Evolutionary conservation across 208 protist species (phyloP), one percentile per base, ranked within the genome.

Genomic region (Leishmania martiniquensis): DNA sequence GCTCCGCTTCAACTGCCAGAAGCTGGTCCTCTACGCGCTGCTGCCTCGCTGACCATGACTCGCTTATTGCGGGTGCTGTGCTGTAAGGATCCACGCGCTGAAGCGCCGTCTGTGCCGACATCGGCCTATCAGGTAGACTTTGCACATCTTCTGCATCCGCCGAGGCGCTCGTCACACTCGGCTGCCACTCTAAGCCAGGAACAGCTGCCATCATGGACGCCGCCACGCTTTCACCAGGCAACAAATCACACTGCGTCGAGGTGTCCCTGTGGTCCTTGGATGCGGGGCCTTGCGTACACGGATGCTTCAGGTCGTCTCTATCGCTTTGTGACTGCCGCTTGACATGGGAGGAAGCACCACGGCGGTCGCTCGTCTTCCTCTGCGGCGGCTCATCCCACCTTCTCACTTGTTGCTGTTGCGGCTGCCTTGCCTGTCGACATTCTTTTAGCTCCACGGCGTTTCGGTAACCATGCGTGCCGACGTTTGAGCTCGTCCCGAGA

Each of bases 1-100:
- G 75, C n/a, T 77, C 72, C 67, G 70, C 57, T 22, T 84, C 81
- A 39, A 78, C 47, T 32, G 51, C 71, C 5, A 79, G 59, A 2
- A 91, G 83, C 42, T 78, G 77, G 1, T 87, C 83, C 70, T 87
- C 87, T 17, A 89, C 75, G 2, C 74, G 32, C 47, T 57, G 66
- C 37, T 65, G n/a, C 29, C 47, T 67, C 67, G 20, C 62, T 7
- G 25, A 45, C 20, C 39, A 12, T 6, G 10, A 45, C 10, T 1
- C 22, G 45, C 29, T 37, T 13, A 32, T 7, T 49, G 45, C 39
- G 52, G 55, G 62, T 0, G 29, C 42, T 20, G n/a, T 29, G 39
- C 54, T 63, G 75, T 81, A 82, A 1, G 80, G 20, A 51, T 87
- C 65, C 9, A 80, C 69, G 12, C 75, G 83, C 37, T n/a, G 60